Evolutionary conservation across 352 stramenopile species (phyloP).

Genomic region (Phytopythium litorale): DNA sequence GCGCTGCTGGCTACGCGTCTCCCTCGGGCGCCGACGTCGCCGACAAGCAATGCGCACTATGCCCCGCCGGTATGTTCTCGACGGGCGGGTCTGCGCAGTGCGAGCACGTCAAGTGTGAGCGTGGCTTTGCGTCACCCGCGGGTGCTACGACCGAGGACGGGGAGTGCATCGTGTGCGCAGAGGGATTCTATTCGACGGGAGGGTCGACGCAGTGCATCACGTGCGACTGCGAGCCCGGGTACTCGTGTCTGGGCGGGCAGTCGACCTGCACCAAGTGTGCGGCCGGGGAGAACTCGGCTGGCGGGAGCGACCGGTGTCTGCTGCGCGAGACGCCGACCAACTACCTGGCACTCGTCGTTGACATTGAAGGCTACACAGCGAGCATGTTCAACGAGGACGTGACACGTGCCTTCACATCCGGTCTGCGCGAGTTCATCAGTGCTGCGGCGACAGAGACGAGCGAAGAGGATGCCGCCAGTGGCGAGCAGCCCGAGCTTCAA

Average conservation of each 20-base stretch:
- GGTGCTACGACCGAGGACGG: conserved; percentile 18
- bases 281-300: conserved; percentile 14
- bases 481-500: background rate
- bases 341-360: conserved; percentile 36
- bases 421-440: conserved; percentile 33
- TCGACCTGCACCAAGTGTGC: conserved; percentile 30
- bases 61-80: conserved; percentile 31
- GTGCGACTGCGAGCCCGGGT: conserved; percentile 28
- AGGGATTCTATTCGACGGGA: conserved; percentile 46
- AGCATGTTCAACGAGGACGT: conserved; percentile 39
- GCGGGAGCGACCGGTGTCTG: conserved; percentile 30
- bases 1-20: conserved; percentile 29
- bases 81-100: conserved; percentile 32
- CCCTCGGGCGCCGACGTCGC: conserved; percentile 30
- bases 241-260: conserved; percentile 22
- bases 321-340: conserved; percentile 15
- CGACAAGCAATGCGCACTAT: conserved; percentile 36
- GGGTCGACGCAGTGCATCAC: conserved; percentile 41
- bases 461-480: background rate
- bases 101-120: conserved; percentile 24
- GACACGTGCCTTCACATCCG: conserved; percentile 22
- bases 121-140: conserved; percentile 26
- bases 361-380: conserved; percentile 41
- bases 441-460: conserved; percentile 4
- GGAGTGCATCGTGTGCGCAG: conserved; percentile 34